Evolutionary conservation across 768 basidiomycete genomes (phyloP).

Genomic region (Cyclocybe aegerita): DNA sequence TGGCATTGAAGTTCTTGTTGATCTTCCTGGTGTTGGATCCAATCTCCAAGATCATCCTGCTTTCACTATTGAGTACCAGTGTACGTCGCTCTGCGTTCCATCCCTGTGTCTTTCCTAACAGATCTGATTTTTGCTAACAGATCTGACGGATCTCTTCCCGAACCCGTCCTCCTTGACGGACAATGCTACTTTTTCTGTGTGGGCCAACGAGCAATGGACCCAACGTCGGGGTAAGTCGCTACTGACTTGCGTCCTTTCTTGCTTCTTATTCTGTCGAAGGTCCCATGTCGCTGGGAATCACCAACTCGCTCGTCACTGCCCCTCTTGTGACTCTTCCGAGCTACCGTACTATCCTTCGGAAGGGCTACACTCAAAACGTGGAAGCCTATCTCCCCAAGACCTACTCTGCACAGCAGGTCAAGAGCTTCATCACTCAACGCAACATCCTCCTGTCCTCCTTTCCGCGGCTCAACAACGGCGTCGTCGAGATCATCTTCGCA

Average conservation of each 20-base stretch:
- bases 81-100: background rate
- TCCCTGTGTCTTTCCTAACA: too few relatives aligned
- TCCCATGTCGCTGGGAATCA: constrained; percentile 7
- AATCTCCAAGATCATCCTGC: constrained; percentile 1
- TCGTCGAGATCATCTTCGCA: constrained; percentile 7
- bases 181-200: constrained; percentile 5
- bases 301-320: constrained; percentile 5
- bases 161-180: constrained; percentile 1
- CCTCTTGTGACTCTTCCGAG: background rate
- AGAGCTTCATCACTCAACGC: constrained; percentile 6
- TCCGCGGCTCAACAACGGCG: constrained; percentile 6
- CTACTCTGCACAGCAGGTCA: constrained; percentile 4
- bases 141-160: constrained; percentile 6
- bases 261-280: background rate
- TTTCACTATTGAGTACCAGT: background rate
- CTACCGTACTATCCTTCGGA: constrained; percentile 2
- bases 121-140: background rate
- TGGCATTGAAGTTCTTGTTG: too few relatives aligned
- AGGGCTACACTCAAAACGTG: constrained; percentile 5
- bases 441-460: constrained; percentile 3
- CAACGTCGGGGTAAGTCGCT: constrained; percentile 3
- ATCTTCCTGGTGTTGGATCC: too few relatives aligned
- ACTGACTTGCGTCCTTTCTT: background rate
- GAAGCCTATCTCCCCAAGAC: constrained; percentile 8
- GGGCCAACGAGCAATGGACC: constrained; percentile 7